Base-by-base conservation (phyloP, 805 yeast species). In the Nakazawaea siamensis region DNA sequence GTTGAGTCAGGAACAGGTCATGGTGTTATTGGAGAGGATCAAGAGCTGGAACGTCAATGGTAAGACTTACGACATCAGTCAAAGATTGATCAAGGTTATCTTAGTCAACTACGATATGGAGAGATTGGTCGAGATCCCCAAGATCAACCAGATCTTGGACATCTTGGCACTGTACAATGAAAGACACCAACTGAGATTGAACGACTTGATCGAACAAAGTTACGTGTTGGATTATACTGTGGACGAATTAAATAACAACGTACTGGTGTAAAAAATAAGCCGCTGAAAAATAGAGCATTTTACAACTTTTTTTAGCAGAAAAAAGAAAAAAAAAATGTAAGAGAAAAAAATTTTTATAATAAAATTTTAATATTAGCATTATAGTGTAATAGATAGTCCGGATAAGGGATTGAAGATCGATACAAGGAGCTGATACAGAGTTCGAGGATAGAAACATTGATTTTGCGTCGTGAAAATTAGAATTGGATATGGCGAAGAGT, bases 41-140 rank as follows among this genome's bases (percentile, higher is more conserved):
- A 73, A 97, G 47, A 95, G 86, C 52, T 92, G 99, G 99, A 92
- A 92, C 54, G 80, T 94, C 29, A 90, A 86, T 55, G 81, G 84
- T 35, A 75, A 76, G 49, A 77, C 85, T 24, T 84, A 84, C 50
- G 75, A 71, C 34, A 71, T 85, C 37, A 83, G 95, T 10, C 98
- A 90, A 57, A 76, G 75, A 39, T 59, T 87, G 27, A 66, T 90
- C 34, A 67, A 73, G 43, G 78, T 83, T 17, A 58, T 90, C 23
- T 60, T 92, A 40, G 57, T 61, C 27, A 64, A 63, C 31, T 73
- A 74, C 45, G 61, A 68, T 15, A 62, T 80, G 20, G 75, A 73
- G 14, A 65, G 65, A 37, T 54, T 88, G 31, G 66, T 71, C 43
- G 75, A 73, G 46, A 68, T 83, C 26, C 76, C 77, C 4, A 88